Percentiles rank a stretch among this genome's conserved stretches.
phyloP scores from a whole-genome alignment of 345 rosid species.

The Rhizophora apiculata region DNA sequence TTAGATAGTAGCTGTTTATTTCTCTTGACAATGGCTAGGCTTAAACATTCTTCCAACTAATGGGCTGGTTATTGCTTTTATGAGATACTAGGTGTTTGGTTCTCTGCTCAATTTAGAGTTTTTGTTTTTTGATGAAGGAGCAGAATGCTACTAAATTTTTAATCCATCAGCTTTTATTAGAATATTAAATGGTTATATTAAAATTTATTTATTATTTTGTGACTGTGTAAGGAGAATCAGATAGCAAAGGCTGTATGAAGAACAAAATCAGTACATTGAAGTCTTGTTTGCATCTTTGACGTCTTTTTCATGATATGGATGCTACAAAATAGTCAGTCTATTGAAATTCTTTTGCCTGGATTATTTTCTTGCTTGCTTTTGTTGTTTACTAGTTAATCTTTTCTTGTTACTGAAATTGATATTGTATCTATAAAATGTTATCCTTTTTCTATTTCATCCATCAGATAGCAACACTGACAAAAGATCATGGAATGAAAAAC shows the following conservation, averaged over 20 bases:
- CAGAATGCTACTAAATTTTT: no score
- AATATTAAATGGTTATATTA: background rate
- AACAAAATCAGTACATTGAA: no score
- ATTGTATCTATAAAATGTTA: constrained; percentile 3
- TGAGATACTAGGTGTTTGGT: background rate
- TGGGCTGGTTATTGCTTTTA: background rate
- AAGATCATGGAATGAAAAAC: constrained; percentile 74
- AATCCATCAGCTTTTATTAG: no score
- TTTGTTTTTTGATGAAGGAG: no score
- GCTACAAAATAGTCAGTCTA: background rate
- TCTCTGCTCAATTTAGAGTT: no score
- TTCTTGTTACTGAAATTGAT: background rate
- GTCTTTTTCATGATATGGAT: background rate
- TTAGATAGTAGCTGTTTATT: background rate
- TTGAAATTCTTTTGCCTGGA: background rate
- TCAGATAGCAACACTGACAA: constrained; percentile 58
- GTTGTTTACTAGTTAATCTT: constrained; percentile 7
- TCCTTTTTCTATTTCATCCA: constrained; percentile 17
- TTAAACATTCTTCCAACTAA: no score
- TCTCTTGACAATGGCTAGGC: no score
- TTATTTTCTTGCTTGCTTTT: no score
- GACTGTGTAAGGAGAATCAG: background rate
- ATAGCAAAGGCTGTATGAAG: background rate
- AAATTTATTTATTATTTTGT: background rate
- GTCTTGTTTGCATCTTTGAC: background rate